Evolutionary conservation across 441 rosid species (phyloP).

Genomic region (Viola pubescens): DNA sequence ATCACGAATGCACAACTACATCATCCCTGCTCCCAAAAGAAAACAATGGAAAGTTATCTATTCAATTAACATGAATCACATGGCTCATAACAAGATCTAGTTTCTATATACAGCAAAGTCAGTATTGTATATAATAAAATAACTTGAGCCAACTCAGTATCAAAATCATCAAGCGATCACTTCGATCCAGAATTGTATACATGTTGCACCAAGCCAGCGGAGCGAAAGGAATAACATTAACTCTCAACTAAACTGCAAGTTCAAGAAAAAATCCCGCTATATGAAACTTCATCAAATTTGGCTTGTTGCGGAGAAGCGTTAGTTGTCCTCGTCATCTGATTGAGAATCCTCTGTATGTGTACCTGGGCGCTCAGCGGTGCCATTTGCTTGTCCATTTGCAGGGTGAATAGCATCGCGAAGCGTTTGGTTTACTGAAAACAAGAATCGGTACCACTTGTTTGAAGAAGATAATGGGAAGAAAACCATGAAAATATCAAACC

Average conservation of each 20-base stretch:
- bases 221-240: background rate
- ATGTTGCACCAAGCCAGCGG: background rate
- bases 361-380: slow-evolving; percentile 28
- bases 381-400: slow-evolving; percentile 20
- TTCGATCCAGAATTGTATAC: background rate
- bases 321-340: slow-evolving; percentile 32
- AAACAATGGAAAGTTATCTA: too few species aligned
- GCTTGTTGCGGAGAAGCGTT: slow-evolving; percentile 16
- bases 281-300: background rate
- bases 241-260: background rate
- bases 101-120: too few species aligned
- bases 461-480: too few species aligned
- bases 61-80: too few species aligned
- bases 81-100: too few species aligned
- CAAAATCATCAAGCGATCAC: background rate
- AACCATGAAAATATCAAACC: too few species aligned
- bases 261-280: background rate
- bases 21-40: too few species aligned
- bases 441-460: background rate
- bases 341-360: slow-evolving; percentile 26
- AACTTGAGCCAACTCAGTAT: background rate
- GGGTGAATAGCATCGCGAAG: slow-evolving; percentile 21
- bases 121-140: background rate
- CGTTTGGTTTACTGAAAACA: slow-evolving; percentile 23
- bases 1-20: too few species aligned